Evolutionary conservation across 257 asterid genomes (phyloP).

Genomic region (Primulina tabacum): DNA sequence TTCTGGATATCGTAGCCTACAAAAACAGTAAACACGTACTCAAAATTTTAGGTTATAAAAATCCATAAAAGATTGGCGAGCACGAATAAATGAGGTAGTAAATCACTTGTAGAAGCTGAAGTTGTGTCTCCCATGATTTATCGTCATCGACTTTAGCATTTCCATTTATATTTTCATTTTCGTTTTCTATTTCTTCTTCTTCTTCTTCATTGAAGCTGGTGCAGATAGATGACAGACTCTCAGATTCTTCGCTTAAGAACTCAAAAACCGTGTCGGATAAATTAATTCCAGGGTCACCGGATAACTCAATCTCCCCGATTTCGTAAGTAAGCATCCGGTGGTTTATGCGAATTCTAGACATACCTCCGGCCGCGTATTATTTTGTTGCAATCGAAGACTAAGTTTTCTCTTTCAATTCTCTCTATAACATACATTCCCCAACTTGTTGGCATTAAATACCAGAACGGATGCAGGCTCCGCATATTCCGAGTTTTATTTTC

Average conservation of each 20-base stretch:
- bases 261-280: neutral
- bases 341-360: neutral
- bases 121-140: neutral
- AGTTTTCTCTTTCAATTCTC: neutral
- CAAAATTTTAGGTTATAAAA: no score
- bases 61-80: neutral
- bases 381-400: neutral
- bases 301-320: neutral
- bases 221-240: neutral
- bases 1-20: conserved; percentile 68
- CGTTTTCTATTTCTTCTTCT: neutral
- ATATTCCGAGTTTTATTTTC: no score
- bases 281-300: neutral
- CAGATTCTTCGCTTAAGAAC: neutral
- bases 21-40: neutral
- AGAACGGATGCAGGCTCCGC: neutral
- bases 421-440: neutral
- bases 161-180: neutral
- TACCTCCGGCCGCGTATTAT: neutral
- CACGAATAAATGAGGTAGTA: neutral
- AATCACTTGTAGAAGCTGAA: neutral
- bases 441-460: neutral
- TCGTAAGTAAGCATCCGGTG: neutral
- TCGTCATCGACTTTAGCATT: neutral
- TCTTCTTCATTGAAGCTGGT: neutral